A percentile compares a stretch with the other conserved stretches of the same genome.
These are phyloP conservation scores for Helianthus tuberosus DNA, from an alignment of 129 eudicot genomes.

Conservation along the genomic window DNA sequence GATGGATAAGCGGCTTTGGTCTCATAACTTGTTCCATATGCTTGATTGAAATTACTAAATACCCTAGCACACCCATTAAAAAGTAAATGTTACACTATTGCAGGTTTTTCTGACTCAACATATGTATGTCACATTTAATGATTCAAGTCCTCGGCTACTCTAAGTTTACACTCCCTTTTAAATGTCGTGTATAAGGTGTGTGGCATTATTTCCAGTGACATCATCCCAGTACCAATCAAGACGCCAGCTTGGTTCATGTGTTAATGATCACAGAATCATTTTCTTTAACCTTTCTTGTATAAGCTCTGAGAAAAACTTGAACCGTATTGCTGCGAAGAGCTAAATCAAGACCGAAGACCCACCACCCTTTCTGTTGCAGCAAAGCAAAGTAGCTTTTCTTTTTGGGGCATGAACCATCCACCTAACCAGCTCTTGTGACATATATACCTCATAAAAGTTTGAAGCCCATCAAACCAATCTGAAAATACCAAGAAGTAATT, in stretches of 20 bases:
- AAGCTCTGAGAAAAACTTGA: conserved; percentile 85
- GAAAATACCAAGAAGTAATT: too few relatives aligned
- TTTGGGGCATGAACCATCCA: conserved; percentile 99
- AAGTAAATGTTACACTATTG: conserved; percentile 75
- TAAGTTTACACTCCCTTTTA: conserved; percentile 91
- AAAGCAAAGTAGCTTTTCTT: conserved; percentile 95
- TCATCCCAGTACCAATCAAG: conserved; percentile 97
- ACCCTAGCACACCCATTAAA: conserved; percentile 98
- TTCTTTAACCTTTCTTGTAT: conserved; percentile 81
- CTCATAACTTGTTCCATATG: conserved; percentile 66
- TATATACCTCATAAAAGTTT: conserved; percentile 93
- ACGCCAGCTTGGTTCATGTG: conserved; percentile 97
- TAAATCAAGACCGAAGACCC: conserved; percentile 97
- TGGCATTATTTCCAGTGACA: conserved; percentile 74
- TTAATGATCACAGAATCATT: conserved; percentile 88
- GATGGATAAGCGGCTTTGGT: conserved; percentile 90
- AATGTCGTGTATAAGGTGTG: conserved; percentile 72
- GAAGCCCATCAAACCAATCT: conserved; percentile 98
- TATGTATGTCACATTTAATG: conserved; percentile 97
- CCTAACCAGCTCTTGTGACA: conserved; percentile 99
- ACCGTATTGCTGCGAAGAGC: conserved; percentile 95
- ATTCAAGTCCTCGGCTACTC: conserved; percentile 94
- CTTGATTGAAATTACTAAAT: conserved; percentile 64
- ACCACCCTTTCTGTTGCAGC: conserved; percentile 92
- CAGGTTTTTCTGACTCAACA: conserved; percentile 79